Percentiles rank a stretch among this genome's conserved stretches.
These are phyloP conservation scores for Pichia thaimueangensis DNA, from an alignment of 805 yeast species.

Conservation along the genomic window DNA sequence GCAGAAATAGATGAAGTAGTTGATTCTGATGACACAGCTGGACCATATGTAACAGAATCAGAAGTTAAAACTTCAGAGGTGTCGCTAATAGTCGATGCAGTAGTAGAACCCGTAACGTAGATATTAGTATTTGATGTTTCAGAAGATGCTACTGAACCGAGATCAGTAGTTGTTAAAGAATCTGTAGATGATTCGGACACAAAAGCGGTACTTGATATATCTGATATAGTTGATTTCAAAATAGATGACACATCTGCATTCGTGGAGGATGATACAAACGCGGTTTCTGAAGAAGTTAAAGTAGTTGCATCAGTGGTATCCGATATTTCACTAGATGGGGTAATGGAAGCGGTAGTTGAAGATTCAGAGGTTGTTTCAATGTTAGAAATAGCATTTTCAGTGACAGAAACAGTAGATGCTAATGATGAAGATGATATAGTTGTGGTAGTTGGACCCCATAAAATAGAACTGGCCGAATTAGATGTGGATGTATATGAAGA, in stretches of 20 bases:
- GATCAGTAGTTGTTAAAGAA: neutral
- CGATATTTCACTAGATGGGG: neutral
- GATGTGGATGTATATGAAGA: neutral
- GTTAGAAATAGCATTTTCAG: too few species aligned
- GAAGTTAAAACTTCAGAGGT: neutral
- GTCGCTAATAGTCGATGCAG: neutral
- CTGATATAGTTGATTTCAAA: neutral
- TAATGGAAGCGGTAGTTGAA: neutral
- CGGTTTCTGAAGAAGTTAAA: neutral
- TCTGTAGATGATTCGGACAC: neutral
- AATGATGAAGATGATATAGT: conserved; percentile 1
- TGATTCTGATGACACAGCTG: too few species aligned
- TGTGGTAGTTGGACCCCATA: neutral
- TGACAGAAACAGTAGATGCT: too few species aligned
- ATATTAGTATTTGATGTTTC: too few species aligned
- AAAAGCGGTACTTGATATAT: neutral
- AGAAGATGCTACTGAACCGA: too few species aligned
- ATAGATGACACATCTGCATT: too few species aligned
- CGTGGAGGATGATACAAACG: too few species aligned
- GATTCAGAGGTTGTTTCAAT: neutral
- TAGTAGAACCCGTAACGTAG: too few species aligned
- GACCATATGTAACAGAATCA: neutral
- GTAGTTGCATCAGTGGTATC: neutral
- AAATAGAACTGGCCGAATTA: too few species aligned
- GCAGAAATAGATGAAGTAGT: neutral